Evolutionary conservation across 768 basidiomycete genomes (phyloP), one percentile per base, ranked within the genome.

Genomic region (Suillus plorans): DNA sequence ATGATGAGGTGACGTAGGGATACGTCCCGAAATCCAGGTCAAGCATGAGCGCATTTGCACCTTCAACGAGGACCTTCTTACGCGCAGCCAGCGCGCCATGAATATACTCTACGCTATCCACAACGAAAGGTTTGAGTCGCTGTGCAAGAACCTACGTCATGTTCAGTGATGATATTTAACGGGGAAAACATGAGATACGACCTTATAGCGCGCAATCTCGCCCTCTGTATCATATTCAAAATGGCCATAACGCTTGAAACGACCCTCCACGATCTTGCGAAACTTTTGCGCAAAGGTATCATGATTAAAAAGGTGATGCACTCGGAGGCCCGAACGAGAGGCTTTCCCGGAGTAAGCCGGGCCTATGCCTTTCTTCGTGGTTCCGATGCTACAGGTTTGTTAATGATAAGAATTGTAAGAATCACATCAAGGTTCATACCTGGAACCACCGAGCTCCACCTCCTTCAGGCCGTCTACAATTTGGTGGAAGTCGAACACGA

Each of bases 401-500:
- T 36, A 63, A 50, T 61, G 37, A n/a, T 18, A 22, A 44, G 9
- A 16, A 41, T 22, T 16, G 55, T 16, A 34, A 45, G 8, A 53
- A 52, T 58, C 61, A 50, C 28, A 39, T 47, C 57, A 64, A 68
- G 69, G 41, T 16, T 62, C 70, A 49, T 69, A 89, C 89, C 90
- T 92, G 1, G 88, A 89, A 10, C 94, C 92, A 28, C 97, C 97
- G 28, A 99, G 86, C 76, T 99, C 97, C 45, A 95, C 94, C 77
- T 99, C 97, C 76, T 99, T 99, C 72, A 99, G 80, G 6, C 97
- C 97, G 74, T 99, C 97, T 36, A 99, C 97, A 72, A 99, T 98
- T 81, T 99, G 97, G 79, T 99, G 97, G 77, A 99, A 99, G 75
- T 99, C 97, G 73, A 99, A 95, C 41, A 99, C 97, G 66, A 99